A percentile compares a stretch with the other conserved stretches of the same genome.
phyloP scores from a whole-genome alignment of 164 flowering plant genomes.

The Stephania cephalantha region DNA sequence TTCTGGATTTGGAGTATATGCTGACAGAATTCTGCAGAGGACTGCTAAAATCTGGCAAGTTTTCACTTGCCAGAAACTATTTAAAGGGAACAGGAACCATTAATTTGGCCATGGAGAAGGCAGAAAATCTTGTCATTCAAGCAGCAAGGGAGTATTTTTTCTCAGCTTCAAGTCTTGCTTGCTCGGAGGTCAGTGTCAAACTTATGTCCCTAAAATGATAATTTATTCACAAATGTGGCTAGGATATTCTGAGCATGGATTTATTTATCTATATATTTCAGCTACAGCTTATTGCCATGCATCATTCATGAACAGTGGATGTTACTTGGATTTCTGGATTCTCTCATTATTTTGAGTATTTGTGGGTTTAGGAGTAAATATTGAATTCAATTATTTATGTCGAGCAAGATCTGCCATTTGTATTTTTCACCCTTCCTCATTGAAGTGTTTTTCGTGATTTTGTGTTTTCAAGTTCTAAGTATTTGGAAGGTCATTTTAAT shows the following conservation, averaged over 20 bases:
- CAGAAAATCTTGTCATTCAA: slow-evolving; percentile 87
- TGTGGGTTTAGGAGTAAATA: no score
- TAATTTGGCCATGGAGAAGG: slow-evolving; percentile 68
- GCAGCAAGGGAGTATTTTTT: slow-evolving; percentile 92
- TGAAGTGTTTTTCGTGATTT: no score
- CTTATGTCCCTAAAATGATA: background rate
- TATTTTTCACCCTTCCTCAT: no score
- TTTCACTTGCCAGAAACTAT: slow-evolving; percentile 92
- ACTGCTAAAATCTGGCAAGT: slow-evolving; percentile 90
- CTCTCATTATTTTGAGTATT: background rate
- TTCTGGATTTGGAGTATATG: slow-evolving; percentile 79
- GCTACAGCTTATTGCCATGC: background rate
- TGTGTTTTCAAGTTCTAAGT: no score
- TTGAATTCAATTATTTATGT: background rate
- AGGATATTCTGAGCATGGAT: background rate
- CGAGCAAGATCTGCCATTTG: background rate
- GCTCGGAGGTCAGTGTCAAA: slow-evolving; percentile 66
- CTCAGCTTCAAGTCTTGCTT: slow-evolving; percentile 88
- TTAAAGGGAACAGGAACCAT: slow-evolving; percentile 74
- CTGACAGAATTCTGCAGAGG: slow-evolving; percentile 92
- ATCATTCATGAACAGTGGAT: background rate
- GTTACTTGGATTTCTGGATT: background rate
- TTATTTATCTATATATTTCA: slow-evolving; percentile 1
- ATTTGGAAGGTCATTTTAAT: no score
- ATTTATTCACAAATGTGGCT: background rate